Percentiles rank a stretch among this genome's conserved stretches.
phyloP scores from a whole-genome alignment of 768 basidiomycete genomes.

The Megacollybia marginata region DNA sequence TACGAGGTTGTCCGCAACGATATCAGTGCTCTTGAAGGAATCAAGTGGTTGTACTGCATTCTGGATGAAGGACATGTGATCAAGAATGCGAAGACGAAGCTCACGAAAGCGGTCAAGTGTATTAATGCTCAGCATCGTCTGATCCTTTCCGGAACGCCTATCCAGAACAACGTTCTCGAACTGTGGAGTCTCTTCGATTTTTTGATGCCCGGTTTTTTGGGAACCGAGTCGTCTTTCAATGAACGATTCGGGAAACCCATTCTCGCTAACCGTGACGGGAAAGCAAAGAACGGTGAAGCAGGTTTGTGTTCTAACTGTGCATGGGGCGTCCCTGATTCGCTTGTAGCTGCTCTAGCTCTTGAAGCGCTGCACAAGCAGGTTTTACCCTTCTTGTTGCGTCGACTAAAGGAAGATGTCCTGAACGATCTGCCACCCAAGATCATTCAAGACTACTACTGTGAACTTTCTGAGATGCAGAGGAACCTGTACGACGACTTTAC shows the following conservation, averaged over 20 bases:
- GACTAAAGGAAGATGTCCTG: conserved; percentile 95
- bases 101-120: conserved; percentile 92
- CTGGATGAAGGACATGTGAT: conserved; percentile 98
- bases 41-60: conserved; percentile 92
- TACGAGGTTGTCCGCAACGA: conserved; percentile 98
- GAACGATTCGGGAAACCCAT: conserved; percentile 96
- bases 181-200: conserved; percentile 99
- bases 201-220: conserved; percentile 98
- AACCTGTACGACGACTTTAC: conserved; percentile 92
- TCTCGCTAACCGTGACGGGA: conserved; percentile 89
- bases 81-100: conserved; percentile 97
- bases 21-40: conserved; percentile 60
- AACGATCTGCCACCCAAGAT: conserved; percentile 97
- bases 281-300: conserved; percentile 90
- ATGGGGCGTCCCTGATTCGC: not conserved
- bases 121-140: conserved; percentile 88
- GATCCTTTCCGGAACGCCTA: conserved; percentile 94
- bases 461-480: conserved; percentile 91
- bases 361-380: conserved; percentile 99
- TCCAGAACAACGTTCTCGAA: conserved; percentile 98
- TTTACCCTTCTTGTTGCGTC: conserved; percentile 92
- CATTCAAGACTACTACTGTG: conserved; percentile 99
- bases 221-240: conserved; percentile 91
- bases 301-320: conserved; percentile 41
- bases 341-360: conserved; percentile 80